Evolutionary conservation across 371 early-diverging fungal species (phyloP), one percentile per base, ranked within the genome.

Genomic region (Mortierella sp.): DNA sequence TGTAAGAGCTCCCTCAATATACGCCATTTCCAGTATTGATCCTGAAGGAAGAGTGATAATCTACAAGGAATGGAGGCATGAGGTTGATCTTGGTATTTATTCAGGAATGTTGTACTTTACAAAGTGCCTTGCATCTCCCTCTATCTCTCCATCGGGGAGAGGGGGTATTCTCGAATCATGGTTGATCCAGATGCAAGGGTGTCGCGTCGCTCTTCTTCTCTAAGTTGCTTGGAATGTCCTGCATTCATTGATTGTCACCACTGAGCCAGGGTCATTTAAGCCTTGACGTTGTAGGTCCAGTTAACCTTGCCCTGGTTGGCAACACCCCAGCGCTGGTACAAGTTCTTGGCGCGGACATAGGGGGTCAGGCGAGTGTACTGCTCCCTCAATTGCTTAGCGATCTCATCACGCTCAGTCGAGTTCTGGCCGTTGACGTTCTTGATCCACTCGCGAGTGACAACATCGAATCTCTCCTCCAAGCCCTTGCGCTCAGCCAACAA

Each of bases 271-370:
- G 34, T 34, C 34, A 3, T 25, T 60, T 74, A 51, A 17, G 63
- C 65, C 61, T 74, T 68, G 67, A 74, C 76, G 34, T 74, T 74
- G 69, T 74, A 74, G 53, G 76, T 68, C 76, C 76, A 74, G 57
- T 55, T 60, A 24, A 74, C 76, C 51, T 68, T 57, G 29, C 76
- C 76, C 2, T 74, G 60, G 34, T 60, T 51, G 29, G 76, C 57
- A 60, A 74, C 76, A 53, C 76, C 76, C 69, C 60, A 61, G 58
- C 76, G 76, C 68, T 74, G 76, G 65, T 74, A 74, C 69, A 74
- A 29, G 69, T 74, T 74, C 61, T 60, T 68, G 55, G 76, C 68
- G 24, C 76, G 68, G 65, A 74, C 69, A 60, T 74, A 74, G 65
- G 76, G 76, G 0, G 76, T 74, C 64, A 74, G 27, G 57, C 76